Percentiles rank a stretch among this genome's conserved stretches.
Evolutionary conservation across 2,329 filamentous ascomycete genomes (phyloP).

Genomic region (Sporothrix curviconia): DNA sequence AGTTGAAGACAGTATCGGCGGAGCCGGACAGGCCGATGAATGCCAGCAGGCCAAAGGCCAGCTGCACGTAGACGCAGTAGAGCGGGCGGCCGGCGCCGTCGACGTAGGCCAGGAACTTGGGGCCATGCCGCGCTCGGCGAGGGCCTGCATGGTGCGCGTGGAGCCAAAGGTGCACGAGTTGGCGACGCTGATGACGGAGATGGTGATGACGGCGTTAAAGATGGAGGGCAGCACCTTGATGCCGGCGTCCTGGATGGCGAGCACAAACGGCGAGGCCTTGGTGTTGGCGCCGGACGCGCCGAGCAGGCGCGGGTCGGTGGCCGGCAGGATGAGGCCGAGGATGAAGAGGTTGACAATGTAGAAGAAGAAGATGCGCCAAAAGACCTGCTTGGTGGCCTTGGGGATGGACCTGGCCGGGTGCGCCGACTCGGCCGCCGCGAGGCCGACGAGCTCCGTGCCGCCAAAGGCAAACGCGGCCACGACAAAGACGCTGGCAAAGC

Average conservation of each 20-base stretch:
- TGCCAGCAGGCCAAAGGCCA: slow-evolving; percentile 53
- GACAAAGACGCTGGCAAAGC: slow-evolving; percentile 46
- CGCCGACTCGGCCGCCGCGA: slow-evolving; percentile 44
- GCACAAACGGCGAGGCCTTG: slow-evolving; percentile 43
- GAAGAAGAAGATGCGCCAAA: slow-evolving; percentile 48
- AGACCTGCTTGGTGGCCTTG: slow-evolving; percentile 46
- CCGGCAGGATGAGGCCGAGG: slow-evolving; percentile 43
- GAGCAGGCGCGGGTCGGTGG: slow-evolving; percentile 35
- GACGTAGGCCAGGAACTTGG: slow-evolving; percentile 52
- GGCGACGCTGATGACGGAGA: slow-evolving; percentile 46
- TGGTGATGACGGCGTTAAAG: slow-evolving; percentile 47
- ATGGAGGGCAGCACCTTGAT: slow-evolving; percentile 45
- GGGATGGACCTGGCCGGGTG: slow-evolving; percentile 45
- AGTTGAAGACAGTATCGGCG: slow-evolving; percentile 48
- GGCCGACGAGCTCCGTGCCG: slow-evolving; percentile 47
- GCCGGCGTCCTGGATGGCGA: slow-evolving; percentile 44
- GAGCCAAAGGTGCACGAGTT: slow-evolving; percentile 47
- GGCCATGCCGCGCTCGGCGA: slow-evolving; percentile 44
- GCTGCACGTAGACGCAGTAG: slow-evolving; percentile 44
- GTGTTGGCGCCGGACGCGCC: slow-evolving; percentile 35
- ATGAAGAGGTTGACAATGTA: slow-evolving; percentile 47
- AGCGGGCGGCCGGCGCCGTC: slow-evolving; percentile 55
- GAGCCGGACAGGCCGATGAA: slow-evolving; percentile 45
- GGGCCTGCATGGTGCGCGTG: slow-evolving; percentile 45
- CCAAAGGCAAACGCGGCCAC: slow-evolving; percentile 46